Evolutionary conservation across 2,329 filamentous ascomycete species (phyloP), one percentile per base, ranked within the genome.

Genomic region (Arthrobotrys megalospora): DNA sequence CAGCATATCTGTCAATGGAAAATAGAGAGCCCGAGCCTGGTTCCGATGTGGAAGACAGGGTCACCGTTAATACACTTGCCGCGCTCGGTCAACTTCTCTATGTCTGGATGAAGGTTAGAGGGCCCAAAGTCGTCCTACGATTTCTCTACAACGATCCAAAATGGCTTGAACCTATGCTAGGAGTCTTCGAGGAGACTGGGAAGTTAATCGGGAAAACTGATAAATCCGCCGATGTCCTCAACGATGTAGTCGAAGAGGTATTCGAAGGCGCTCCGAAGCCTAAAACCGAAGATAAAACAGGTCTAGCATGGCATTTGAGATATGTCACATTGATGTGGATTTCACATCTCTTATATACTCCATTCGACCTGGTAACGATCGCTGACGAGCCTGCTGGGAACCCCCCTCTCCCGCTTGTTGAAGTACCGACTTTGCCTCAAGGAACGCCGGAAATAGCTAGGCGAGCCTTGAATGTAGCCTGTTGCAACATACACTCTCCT

Each of bases 101-200:
- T 83, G 91, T 91, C 0, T 91, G 99, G 78, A 97, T 94, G 87
- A 99, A 99, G 85, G 91, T 98, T 63, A 90, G 96, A 66, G 95
- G 96, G 24, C 91, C 96, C 83, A 98, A 98, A 84, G 91, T 99
- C 64, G 91, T 99, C 81, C 90, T 94, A 65, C 90, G 93, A 48
- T 97, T 98, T 83, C 86, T 99, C 80, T 95, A 92, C 83, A 97
- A 96, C 80, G 96, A 98, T 84, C 91, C 94, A 1, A 91, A 89
- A 82, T 91, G 94, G 82, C 88, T 99, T 12, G 94, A 97, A 83
- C 88, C 91, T 0, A 87, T 99, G 78, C 87, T 97, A 7, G 87
- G 88, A 1, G 91, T 91, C 14, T 89, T 97, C 48, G 93, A 96
- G 82, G 87, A 86, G 81, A 84, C 85, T 50, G 81, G 81, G 5